Base-by-base conservation (phyloP, 495 filamentous ascomycete species). In the Aspergillus hancockii region DNA sequence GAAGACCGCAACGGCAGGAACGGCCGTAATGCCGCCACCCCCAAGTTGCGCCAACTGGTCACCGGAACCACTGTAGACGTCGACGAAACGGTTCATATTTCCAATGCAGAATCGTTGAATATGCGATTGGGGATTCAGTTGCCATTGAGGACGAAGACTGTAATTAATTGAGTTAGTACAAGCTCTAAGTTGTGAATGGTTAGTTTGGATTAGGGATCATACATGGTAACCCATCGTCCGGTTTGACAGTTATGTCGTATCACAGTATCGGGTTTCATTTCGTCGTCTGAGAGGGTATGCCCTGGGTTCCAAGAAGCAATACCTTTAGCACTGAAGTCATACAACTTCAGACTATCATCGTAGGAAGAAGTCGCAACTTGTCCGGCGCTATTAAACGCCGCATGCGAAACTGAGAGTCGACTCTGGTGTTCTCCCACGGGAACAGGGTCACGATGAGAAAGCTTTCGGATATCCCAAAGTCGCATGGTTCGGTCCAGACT, bases 81-180 rank as follows among this genome's bases (percentile, higher is more conserved):
- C 94, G 3, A 98, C 90, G 62, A 97, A 97, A 19, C 94, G 86
- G 69, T 97, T 97, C 94, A 98, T 98, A 68, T 97, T 98, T 0
- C 90, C 95, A 58, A 98, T 93, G 46, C 86, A 92, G 72, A 98
- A 91, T 49, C 90, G 89, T 55, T 96, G 88, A 7, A 92, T 83
- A 23, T 84, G 85, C 50, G 92, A 89, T 38, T 79, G 77, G 0
- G 94, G 94, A 52, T 81, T 83, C 19, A 80, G 70, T 72, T 98
- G 95, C 94, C 94, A 98, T 63, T 97, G 91, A 4, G 94, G 88
- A 53, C 93, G 91, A 8, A 98, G 79, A 59, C 95, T 97, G 16
- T 75, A 81, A 8, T 78, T 66, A 36, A 46, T 32, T 54, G 2
- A 8, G 43, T 71, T 62, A 69, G 58, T 58, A 61, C 32, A 19